Percentiles rank a stretch among this genome's conserved stretches.
phyloP scores from a whole-genome alignment of 306 rosid genomes.

The Cyclanthera cordifolia region DNA sequence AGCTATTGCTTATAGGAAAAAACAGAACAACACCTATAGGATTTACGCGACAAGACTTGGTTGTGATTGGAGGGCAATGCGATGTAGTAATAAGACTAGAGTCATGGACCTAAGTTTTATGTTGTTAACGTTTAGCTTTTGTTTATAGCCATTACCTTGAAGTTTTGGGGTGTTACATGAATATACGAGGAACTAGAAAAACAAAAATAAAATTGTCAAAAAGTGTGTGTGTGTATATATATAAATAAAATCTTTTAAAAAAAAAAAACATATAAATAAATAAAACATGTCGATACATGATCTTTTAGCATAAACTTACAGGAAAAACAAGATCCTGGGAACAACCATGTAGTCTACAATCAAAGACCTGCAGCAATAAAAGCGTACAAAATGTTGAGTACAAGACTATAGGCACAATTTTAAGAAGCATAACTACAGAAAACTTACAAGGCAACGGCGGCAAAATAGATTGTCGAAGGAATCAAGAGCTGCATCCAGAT shows the following conservation, averaged over 20 bases:
- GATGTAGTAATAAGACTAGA: no score
- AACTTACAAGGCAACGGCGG: conserved; percentile 85
- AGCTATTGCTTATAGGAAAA: conserved; percentile 58
- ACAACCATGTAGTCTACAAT: conserved; percentile 95
- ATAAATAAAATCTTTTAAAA: no score
- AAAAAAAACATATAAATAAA: neutral
- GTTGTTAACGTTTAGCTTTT: no score
- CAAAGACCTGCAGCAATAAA: conserved; percentile 55
- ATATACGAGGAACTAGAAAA: no score
- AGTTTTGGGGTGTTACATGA: no score
- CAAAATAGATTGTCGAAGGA: conserved; percentile 96
- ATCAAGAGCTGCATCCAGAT: conserved; percentile 94
- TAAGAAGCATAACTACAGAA: conserved; percentile 9
- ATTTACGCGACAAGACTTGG: no score
- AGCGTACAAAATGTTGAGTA: conserved; percentile 3
- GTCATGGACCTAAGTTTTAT: no score
- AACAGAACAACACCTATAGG: no score
- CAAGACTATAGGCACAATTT: neutral
- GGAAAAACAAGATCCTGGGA: conserved; percentile 98
- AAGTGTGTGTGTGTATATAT: no score
- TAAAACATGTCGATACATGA: neutral
- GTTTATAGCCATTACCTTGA: no score
- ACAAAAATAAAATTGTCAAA: no score
- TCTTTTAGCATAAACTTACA: conserved; percentile 35
- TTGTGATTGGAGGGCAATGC: no score